Evolutionary conservation across 202 grass and related monocot species (phyloP).

Genomic region (Digitaria exilis): DNA sequence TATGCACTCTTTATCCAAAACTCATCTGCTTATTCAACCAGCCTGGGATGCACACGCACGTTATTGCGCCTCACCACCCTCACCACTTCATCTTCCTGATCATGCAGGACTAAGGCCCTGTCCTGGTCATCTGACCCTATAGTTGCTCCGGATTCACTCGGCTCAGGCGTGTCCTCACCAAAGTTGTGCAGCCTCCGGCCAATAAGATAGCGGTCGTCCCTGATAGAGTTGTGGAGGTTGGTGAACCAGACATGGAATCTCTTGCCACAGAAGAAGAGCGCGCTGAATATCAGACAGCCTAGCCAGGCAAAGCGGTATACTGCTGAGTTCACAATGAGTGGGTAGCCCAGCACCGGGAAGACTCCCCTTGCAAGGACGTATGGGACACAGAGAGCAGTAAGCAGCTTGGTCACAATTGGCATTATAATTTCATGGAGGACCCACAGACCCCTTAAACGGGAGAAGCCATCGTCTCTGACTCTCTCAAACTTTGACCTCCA

Average conservation of each 20-base stretch:
- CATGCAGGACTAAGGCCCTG: constrained; percentile 44
- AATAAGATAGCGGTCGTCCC: constrained; percentile 94
- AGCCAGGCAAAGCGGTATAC: constrained; percentile 97
- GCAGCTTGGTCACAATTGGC: constrained; percentile 84
- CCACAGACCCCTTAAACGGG: constrained; percentile 83
- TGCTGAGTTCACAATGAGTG: constrained; percentile 87
- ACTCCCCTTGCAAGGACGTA: constrained; percentile 96
- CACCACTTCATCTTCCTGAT: constrained; percentile 57
- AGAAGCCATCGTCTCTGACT: constrained; percentile 97
- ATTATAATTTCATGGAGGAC: constrained; percentile 88
- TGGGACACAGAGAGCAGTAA: constrained; percentile 83
- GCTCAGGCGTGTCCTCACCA: constrained; percentile 54
- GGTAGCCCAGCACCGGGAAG: constrained; percentile 86
- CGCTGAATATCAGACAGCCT: constrained; percentile 76
- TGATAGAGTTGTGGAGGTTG: constrained; percentile 95
- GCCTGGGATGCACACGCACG: constrained; percentile 32
- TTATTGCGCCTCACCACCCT: constrained; percentile 69
- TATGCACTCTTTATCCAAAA: background rate
- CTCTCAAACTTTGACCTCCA: constrained; percentile 96
- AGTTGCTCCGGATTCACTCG: background rate
- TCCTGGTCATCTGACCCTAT: constrained; percentile 25
- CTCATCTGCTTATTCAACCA: constrained; percentile 27
- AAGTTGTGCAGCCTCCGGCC: constrained; percentile 93
- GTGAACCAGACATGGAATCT: constrained; percentile 96
- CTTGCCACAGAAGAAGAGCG: constrained; percentile 72